Percentiles rank a stretch among this genome's conserved stretches.
phyloP scores from a whole-genome alignment of 2,329 filamentous ascomycete genomes.

The Hysterium pulicare region DNA sequence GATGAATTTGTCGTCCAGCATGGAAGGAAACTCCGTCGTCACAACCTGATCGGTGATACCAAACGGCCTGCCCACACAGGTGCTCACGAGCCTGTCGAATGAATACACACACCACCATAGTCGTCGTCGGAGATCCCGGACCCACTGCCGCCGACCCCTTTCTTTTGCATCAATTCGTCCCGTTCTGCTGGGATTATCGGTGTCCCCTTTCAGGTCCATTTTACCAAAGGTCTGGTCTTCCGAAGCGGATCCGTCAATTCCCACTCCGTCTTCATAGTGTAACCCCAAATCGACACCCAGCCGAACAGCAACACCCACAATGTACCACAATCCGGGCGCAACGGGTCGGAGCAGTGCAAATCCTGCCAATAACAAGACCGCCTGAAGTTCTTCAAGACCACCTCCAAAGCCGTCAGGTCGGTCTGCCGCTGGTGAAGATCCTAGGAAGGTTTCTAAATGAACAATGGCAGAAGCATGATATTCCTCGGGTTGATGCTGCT shows the following conservation, averaged over 20 bases:
- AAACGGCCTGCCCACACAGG: slow-evolving; percentile 88
- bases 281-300: slow-evolving; percentile 87
- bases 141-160: slow-evolving; percentile 72
- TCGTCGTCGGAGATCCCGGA: slow-evolving; percentile 78
- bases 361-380: slow-evolving; percentile 84
- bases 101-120: slow-evolving; percentile 98
- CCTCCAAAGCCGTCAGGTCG: slow-evolving; percentile 66
- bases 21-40: slow-evolving; percentile 88
- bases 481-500: slow-evolving; percentile 79
- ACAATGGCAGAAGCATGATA: slow-evolving; percentile 94
- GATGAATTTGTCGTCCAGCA: slow-evolving; percentile 85
- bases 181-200: slow-evolving; percentile 17
- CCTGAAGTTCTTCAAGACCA: slow-evolving; percentile 88
- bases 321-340: slow-evolving; percentile 94
- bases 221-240: slow-evolving; percentile 27
- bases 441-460: slow-evolving; percentile 81
- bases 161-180: slow-evolving; percentile 50
- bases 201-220: slow-evolving; percentile 32
- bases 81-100: slow-evolving; percentile 89
- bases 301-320: slow-evolving; percentile 87
- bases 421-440: slow-evolving; percentile 59
- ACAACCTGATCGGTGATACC: slow-evolving; percentile 95
- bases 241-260: slow-evolving; percentile 50
- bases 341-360: slow-evolving; percentile 90
- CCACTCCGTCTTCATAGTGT: slow-evolving; percentile 84